Conservation (phyloP, 371 early-diverging fungal species). For the Rhizopus arrhizus region DNA sequence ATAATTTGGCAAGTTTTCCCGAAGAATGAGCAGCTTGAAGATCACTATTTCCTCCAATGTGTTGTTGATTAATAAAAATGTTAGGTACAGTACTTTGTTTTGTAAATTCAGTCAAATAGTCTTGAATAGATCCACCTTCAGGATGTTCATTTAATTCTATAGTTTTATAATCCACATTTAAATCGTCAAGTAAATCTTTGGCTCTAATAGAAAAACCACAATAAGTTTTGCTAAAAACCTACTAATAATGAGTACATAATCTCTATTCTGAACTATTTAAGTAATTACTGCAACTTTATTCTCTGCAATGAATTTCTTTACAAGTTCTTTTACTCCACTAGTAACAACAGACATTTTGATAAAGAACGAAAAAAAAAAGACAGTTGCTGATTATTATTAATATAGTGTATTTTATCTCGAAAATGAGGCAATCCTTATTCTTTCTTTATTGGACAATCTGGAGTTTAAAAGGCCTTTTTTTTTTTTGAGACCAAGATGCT, state of each 20-base stretch:
- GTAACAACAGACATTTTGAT: slow-evolving; percentile 25
- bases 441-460: too few relatives aligned
- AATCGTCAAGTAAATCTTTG: slow-evolving; percentile 63
- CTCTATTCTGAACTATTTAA: not conserved
- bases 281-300: slow-evolving; percentile 43
- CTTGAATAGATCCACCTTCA: slow-evolving; percentile 77
- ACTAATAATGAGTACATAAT: not conserved
- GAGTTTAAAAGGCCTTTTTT: too few relatives aligned
- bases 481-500: too few relatives aligned
- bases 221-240: slow-evolving; percentile 84
- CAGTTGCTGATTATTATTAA: not conserved
- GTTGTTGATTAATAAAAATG: slow-evolving; percentile 77
- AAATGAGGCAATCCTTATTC: too few relatives aligned
- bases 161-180: slow-evolving; percentile 52
- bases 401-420: too few relatives aligned
- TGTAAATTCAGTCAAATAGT: slow-evolving; percentile 64
- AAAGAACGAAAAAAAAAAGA: not conserved
- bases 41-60: slow-evolving; percentile 81
- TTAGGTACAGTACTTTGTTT: slow-evolving; percentile 90
- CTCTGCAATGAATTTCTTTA: slow-evolving; percentile 46
- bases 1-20: slow-evolving; percentile 58
- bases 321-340: slow-evolving; percentile 36
- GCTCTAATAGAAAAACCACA: slow-evolving; percentile 85
- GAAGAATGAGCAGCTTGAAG: slow-evolving; percentile 51
- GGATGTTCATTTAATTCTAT: slow-evolving; percentile 60